phyloP scores from a whole-genome alignment of 2,329 filamentous ascomycete genomes.

The Paracoccidioides brasiliensis region DNA sequence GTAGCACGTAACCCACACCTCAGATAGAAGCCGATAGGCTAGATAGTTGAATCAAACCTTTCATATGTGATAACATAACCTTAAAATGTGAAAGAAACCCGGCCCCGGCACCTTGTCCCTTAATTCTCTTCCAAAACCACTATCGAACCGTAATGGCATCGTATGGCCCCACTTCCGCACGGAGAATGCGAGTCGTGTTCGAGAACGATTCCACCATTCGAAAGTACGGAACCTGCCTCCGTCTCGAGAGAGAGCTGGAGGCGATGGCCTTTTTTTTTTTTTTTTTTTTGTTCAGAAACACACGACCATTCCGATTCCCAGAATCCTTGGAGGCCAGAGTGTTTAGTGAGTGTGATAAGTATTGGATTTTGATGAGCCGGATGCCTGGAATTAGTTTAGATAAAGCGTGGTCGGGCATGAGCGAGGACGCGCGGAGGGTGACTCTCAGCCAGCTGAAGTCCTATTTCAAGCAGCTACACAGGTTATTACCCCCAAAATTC shows the following conservation, averaged over 20 bases:
- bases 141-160: too few relatives aligned
- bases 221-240: neutral
- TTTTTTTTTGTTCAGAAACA: constrained; percentile 1
- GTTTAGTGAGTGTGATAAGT: neutral
- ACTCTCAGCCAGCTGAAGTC: neutral
- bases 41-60: too few relatives aligned
- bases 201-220: constrained; percentile 1
- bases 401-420: neutral
- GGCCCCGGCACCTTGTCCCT: too few relatives aligned
- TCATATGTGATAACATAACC: too few relatives aligned
- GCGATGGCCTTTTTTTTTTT: neutral
- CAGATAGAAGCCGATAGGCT: too few relatives aligned
- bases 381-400: neutral
- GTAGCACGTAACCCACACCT: too few relatives aligned
- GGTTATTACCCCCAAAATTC: neutral
- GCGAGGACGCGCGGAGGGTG: neutral
- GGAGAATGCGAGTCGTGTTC: neutral
- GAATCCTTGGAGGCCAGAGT: neutral
- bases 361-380: constrained; percentile 1
- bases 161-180: too few relatives aligned
- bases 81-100: too few relatives aligned
- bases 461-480: neutral
- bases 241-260: neutral
- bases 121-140: too few relatives aligned
- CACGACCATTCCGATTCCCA: constrained; percentile 1